A percentile compares a stretch with the other conserved stretches of the same genome.
Evolutionary conservation across 1,284 basidiomycete genomes (phyloP).

Genomic region (Ustilago lituana): DNA sequence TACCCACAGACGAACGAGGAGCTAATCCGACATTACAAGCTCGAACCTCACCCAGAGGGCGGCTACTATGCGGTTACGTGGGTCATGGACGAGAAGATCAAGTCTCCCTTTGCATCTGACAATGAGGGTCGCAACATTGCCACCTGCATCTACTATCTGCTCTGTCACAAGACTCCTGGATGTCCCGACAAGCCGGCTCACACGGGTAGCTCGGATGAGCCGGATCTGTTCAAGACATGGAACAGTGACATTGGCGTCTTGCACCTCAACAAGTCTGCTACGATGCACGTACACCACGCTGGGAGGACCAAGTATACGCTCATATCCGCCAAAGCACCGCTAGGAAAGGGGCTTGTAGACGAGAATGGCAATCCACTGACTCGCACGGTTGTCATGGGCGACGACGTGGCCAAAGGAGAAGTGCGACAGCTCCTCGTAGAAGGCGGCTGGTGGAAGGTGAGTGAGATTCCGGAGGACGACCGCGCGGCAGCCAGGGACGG

Average conservation of each 20-base stretch:
- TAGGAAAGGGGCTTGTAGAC: slow-evolving; percentile 34
- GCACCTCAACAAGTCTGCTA: slow-evolving; percentile 45
- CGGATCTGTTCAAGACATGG: slow-evolving; percentile 38
- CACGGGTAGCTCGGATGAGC: slow-evolving; percentile 8
- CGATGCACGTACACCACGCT: slow-evolving; percentile 52
- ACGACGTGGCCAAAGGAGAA: slow-evolving; percentile 38
- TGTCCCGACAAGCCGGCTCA: slow-evolving; percentile 12
- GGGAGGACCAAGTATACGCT: slow-evolving; percentile 51
- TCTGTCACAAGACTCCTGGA: slow-evolving; percentile 35
- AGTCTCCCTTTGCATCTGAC: slow-evolving; percentile 42
- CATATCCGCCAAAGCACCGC: slow-evolving; percentile 44
- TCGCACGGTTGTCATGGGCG: slow-evolving; percentile 45
- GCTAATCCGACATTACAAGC: slow-evolving; percentile 38
- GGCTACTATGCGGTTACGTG: slow-evolving; percentile 48
- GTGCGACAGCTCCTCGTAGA: slow-evolving; percentile 51
- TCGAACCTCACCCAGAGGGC: slow-evolving; percentile 49
- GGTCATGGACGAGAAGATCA: slow-evolving; percentile 23
- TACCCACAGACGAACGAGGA: slow-evolving; percentile 44
- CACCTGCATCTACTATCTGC: slow-evolving; percentile 49
- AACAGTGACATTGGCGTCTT: slow-evolving; percentile 44
- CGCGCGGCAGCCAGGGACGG: slow-evolving; percentile 10
- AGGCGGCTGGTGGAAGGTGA: slow-evolving; percentile 54
- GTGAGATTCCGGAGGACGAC: slow-evolving; percentile 43
- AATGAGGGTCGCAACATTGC: slow-evolving; percentile 33
- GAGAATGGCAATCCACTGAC: slow-evolving; percentile 32